Conservation (phyloP, 2,329 filamentous ascomycete genomes). For the Juglanconis sp. region DNA sequence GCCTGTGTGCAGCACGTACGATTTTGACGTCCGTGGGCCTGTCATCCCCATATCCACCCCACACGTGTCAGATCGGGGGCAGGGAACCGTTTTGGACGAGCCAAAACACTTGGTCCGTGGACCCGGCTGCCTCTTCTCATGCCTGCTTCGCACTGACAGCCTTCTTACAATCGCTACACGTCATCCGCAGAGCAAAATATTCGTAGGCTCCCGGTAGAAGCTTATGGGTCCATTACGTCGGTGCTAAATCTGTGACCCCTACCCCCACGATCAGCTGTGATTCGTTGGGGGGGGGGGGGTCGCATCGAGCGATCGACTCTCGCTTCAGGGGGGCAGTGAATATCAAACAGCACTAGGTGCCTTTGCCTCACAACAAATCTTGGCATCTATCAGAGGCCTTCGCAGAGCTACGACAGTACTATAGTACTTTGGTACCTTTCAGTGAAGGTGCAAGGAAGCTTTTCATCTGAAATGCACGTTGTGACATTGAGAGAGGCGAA, state of each 20-base stretch:
- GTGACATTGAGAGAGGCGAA: not conserved
- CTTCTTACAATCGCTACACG: no score
- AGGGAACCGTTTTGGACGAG: not conserved
- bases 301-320: not conserved
- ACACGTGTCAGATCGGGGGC: not conserved
- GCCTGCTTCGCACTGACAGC: no score
- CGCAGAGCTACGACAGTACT: not conserved
- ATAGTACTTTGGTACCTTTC: no score
- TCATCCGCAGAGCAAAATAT: no score
- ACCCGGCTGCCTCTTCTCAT: no score
- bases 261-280: no score
- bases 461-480: slow-evolving; percentile 1
- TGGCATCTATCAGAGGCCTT: not conserved
- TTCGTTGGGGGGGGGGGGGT: no score
- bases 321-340: not conserved
- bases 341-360: slow-evolving; percentile 4
- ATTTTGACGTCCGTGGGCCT: no score
- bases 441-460: not conserved
- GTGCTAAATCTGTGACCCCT: no score
- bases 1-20: no score
- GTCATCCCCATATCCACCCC: not conserved
- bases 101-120: slow-evolving; percentile 5
- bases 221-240: no score
- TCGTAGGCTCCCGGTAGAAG: no score
- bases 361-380: not conserved